Evolutionary conservation across 1,139 yeast species (phyloP), one percentile per base, ranked within the genome.

Genomic region (Saccharomyces hybrid): DNA sequence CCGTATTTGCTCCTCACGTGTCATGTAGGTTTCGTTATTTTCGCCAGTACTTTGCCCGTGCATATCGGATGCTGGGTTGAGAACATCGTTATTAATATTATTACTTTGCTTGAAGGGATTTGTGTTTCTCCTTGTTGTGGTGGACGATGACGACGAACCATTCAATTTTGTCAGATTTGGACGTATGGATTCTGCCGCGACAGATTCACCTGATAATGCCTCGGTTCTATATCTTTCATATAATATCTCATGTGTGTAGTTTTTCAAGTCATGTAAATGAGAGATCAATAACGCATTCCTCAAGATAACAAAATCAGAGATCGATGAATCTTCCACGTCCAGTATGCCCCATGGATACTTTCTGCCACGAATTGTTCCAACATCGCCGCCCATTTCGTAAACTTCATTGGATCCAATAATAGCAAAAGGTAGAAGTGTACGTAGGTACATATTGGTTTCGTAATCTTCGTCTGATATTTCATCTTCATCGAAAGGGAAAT

Each of bases 171-270:
- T 38, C n/a, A 38, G 44, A 11, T 38, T 38, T 9, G 44, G 44
- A 20, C 44, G 44, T 9, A 38, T 38, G n/a, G 44, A 38, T 9
- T 38, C 44, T 38, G 44, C 11, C 11, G 44, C 25, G 25, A 38
- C 48, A 16, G 56, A 34, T 38, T 71, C 73, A 2, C 88, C 77
- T 48, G 88, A 86, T 61, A 91, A 79, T 50, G 95, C 84, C 67
- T 88, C 95, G 4, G 98, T 88, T 75, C 99, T 85, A 73, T 93
- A 93, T 58, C 86, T 84, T 71, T 93, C 99, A 70, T 93, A 93
- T 60, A 91, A 76, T 64, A 88, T 82, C 68, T 90, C 97, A 68
- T 90, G 97, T 25, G 98, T 93, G 68, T 85, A 82, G 67, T 93
- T 98, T 71, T 91, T 88, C 71, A 93, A 80, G 69, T 93, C 99